A percentile compares a stretch with the other conserved stretches of the same genome.
These are phyloP conservation scores for Saccharomycopsis synnaedendra DNA, from an alignment of 805 yeast genomes.

Conservation along the genomic window DNA sequence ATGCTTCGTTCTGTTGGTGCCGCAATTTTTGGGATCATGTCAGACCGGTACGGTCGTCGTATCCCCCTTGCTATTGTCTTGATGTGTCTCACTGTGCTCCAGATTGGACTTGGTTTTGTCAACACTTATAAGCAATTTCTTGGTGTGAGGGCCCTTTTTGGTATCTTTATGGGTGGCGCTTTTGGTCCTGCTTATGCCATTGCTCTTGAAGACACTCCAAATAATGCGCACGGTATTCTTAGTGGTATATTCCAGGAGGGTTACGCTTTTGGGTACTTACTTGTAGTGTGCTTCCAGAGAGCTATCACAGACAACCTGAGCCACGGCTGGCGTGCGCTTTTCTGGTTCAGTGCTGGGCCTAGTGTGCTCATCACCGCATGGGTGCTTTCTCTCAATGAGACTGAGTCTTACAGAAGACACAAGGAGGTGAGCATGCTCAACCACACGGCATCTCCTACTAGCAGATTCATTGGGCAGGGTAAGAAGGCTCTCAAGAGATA, in stretches of 20 bases:
- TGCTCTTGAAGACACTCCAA: conserved; percentile 56
- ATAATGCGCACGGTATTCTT: conserved; percentile 44
- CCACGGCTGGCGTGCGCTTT: conserved; percentile 59
- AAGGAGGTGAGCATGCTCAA: conserved; percentile 18
- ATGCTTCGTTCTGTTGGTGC: conserved; percentile 65
- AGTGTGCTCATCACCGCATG: conserved; percentile 47
- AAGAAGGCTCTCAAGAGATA: conserved; percentile 32
- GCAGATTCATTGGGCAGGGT: conserved; percentile 8
- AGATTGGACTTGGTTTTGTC: conserved; percentile 55
- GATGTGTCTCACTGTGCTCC: conserved; percentile 35
- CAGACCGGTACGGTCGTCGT: conserved; percentile 52
- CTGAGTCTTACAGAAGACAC: conserved; percentile 35
- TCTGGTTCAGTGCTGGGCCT: conserved; percentile 66
- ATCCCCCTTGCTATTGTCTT: conserved; percentile 43
- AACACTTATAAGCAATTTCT: conserved; percentile 44
- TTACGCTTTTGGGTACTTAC: conserved; percentile 55
- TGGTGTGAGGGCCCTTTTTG: conserved; percentile 53
- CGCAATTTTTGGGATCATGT: conserved; percentile 43
- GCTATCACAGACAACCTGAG: conserved; percentile 43
- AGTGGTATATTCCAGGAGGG: conserved; percentile 50
- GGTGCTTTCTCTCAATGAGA: conserved; percentile 51
- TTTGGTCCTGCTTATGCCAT: conserved; percentile 57
- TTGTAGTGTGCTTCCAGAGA: conserved; percentile 54
- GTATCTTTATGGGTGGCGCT: conserved; percentile 47
- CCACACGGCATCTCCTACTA: conserved; percentile 16